Evolutionary conservation across 208 protist genomes (phyloP).

Genomic region (Trypanosoma caninum): DNA sequence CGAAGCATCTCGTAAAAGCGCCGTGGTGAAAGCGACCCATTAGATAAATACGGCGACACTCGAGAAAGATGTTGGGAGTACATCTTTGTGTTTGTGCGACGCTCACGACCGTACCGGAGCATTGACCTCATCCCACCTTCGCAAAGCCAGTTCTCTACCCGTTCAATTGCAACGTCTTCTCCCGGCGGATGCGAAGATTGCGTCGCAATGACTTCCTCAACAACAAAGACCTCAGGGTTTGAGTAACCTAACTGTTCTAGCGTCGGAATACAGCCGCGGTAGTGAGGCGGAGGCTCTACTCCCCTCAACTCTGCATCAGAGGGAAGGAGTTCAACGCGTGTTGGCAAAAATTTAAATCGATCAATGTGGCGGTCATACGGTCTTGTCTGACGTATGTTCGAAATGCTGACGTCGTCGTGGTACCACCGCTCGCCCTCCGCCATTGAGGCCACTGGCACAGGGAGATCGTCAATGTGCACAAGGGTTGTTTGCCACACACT

Average conservation of each 20-base stretch:
- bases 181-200: slow-evolving; percentile 65
- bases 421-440: slow-evolving; percentile 84
- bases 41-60: slow-evolving; percentile 74
- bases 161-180: slow-evolving; percentile 57
- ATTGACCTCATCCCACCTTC: slow-evolving; percentile 65
- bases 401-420: slow-evolving; percentile 79
- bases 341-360: slow-evolving; percentile 32
- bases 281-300: slow-evolving; percentile 25
- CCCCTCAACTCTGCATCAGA: slow-evolving; percentile 31
- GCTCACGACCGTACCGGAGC: slow-evolving; percentile 62
- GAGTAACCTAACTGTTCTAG: slow-evolving; percentile 73
- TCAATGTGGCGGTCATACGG: slow-evolving; percentile 59
- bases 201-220: slow-evolving; percentile 73
- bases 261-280: slow-evolving; percentile 60
- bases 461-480: slow-evolving; percentile 88
- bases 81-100: slow-evolving; percentile 79
- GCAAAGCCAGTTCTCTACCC: slow-evolving; percentile 63
- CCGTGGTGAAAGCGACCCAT: slow-evolving; percentile 75
- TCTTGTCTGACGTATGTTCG: slow-evolving; percentile 70
- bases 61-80: slow-evolving; percentile 75
- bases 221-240: slow-evolving; percentile 32
- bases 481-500: slow-evolving; percentile 88
- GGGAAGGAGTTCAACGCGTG: slow-evolving; percentile 36
- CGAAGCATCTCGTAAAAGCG: slow-evolving; percentile 77
- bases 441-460: slow-evolving; percentile 73